Conservation (phyloP, 306 rosid species). For the Rosa persica region DNA sequence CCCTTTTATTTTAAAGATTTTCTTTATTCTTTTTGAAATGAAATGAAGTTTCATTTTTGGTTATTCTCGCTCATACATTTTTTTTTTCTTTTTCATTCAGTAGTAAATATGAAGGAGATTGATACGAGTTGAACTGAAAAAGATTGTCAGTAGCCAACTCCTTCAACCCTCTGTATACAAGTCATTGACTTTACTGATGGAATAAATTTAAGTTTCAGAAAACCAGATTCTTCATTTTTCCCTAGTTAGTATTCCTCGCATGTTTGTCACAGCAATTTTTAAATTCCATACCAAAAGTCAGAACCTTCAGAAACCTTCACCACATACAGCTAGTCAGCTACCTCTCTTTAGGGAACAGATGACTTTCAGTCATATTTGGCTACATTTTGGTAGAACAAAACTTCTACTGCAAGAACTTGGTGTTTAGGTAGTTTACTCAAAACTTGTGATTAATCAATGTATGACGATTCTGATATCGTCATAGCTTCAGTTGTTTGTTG, state of each 20-base stretch:
- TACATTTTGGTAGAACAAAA: not conserved
- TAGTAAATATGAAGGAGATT: too few species aligned
- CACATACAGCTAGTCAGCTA: constrained; percentile 3
- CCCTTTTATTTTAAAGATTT: too few species aligned
- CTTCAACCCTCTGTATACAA: too few species aligned
- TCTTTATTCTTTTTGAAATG: too few species aligned
- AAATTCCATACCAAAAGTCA: not conserved
- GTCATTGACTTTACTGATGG: not conserved
- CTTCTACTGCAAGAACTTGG: not conserved
- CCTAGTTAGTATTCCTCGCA: not conserved
- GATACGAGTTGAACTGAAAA: too few species aligned
- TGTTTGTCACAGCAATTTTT: not conserved
- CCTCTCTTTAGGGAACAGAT: not conserved
- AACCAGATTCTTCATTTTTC: not conserved
- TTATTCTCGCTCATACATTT: too few species aligned
- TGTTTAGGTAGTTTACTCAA: not conserved
- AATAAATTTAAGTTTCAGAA: not conserved
- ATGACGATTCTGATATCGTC: not conserved
- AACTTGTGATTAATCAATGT: not conserved
- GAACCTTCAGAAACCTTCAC: not conserved
- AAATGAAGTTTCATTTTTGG: too few species aligned
- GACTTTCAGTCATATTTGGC: not conserved
- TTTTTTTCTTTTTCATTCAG: too few species aligned
- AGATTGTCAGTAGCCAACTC: too few species aligned
- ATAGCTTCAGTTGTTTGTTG: not conserved